These are phyloP conservation scores for Sarocladium oryzae DNA, from an alignment of 2,329 filamentous ascomycete genomes.

Conservation along the genomic window DNA sequence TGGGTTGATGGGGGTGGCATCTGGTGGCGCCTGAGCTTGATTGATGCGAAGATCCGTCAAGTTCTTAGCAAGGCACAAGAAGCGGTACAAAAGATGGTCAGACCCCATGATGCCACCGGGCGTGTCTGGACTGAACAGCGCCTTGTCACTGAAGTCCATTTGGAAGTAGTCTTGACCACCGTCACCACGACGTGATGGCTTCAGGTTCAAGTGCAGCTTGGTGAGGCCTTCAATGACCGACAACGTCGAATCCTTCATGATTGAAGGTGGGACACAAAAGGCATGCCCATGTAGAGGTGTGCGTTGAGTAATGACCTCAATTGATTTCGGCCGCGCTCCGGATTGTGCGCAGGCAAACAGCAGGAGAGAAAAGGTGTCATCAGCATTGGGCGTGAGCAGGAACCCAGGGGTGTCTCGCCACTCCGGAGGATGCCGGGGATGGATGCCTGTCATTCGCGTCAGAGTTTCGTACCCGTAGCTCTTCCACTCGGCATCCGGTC, in stretches of 20 bases:
- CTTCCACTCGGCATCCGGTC: constrained; percentile 34
- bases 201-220: constrained; percentile 29
- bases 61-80: constrained; percentile 33
- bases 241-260: constrained; percentile 26
- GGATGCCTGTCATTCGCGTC: constrained; percentile 25
- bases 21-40: constrained; percentile 10
- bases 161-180: not conserved
- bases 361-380: constrained; percentile 29
- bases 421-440: constrained; percentile 7
- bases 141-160: not conserved
- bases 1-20: not conserved
- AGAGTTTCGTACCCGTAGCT: constrained; percentile 43
- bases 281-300: constrained; percentile 18
- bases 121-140: not conserved
- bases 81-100: constrained; percentile 21
- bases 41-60: constrained; percentile 50
- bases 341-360: constrained; percentile 37
- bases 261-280: constrained; percentile 20
- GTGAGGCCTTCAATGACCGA: constrained; percentile 39
- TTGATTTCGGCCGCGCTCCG: constrained; percentile 26
- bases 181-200: not conserved
- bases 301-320: constrained; percentile 42
- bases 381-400: not conserved
- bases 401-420: too few relatives aligned
- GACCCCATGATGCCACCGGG: not conserved